Evolutionary conservation across 176 grass and related monocot genomes (phyloP).

Genomic region (Triticum monococcum): DNA sequence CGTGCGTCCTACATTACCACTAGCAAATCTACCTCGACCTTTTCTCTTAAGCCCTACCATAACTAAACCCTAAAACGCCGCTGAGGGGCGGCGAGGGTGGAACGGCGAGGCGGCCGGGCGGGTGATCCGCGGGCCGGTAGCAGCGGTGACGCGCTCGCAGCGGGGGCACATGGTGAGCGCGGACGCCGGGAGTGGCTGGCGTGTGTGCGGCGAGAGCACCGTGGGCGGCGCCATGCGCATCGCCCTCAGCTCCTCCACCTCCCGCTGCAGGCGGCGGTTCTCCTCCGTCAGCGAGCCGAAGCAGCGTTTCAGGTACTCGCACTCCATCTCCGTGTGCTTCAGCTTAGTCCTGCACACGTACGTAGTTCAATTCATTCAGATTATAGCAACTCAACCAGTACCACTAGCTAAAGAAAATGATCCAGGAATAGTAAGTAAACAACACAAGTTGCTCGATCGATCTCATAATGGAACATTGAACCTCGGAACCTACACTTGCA

Average conservation of each 20-base stretch:
- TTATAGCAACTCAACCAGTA: background rate
- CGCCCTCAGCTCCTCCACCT: constrained; percentile 94
- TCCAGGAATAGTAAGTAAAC: too few relatives aligned
- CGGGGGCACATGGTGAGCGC: constrained; percentile 92
- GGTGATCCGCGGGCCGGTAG: constrained; percentile 5
- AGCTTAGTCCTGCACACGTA: constrained; percentile 77
- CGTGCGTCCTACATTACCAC: background rate
- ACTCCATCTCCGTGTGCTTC: constrained; percentile 98
- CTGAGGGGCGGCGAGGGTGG: constrained; percentile 1
- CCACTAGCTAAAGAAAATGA: background rate
- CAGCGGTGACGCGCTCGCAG: constrained; percentile 80
- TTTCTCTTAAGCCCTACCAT: background rate
- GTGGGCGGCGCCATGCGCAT: constrained; percentile 84
- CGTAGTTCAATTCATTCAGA: background rate
- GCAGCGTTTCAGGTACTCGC: constrained; percentile 94
- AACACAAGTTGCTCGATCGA: background rate
- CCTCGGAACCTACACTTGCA: background rate
- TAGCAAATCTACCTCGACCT: background rate
- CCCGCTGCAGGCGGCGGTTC: constrained; percentile 87
- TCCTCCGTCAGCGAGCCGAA: constrained; percentile 98
- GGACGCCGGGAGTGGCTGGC: constrained; percentile 79
- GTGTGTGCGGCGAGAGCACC: constrained; percentile 86
- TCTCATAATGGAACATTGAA: background rate
- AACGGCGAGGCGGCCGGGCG: constrained; percentile 6
- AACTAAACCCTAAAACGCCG: constrained; percentile 4